Percentiles rank a stretch among this genome's conserved stretches.
Conservation (phyloP, 1,284 basidiomycete species). For the Trametes versicolor region DNA sequence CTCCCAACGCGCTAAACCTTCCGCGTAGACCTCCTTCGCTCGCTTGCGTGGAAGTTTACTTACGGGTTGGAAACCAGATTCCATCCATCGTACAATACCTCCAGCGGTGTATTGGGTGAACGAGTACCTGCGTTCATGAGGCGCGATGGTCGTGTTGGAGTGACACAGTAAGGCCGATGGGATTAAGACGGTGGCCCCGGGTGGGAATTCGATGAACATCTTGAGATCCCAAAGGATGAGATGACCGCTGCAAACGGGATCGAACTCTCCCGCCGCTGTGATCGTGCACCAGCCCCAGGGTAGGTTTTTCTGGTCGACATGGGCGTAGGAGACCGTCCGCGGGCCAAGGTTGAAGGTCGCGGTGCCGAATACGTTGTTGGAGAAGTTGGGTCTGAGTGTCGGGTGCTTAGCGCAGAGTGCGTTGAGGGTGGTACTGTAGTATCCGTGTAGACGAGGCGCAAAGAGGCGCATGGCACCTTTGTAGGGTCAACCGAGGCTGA, state of each 20-base stretch:
- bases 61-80: background rate
- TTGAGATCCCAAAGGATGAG: background rate
- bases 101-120: background rate
- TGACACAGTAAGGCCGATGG: background rate
- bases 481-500: too few species aligned
- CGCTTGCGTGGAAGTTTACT: too few species aligned
- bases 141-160: background rate
- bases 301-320: background rate
- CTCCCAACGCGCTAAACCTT: too few species aligned
- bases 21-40: too few species aligned
- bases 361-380: background rate
- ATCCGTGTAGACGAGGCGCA: too few species aligned
- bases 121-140: background rate
- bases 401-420: too few species aligned
- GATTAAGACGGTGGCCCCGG: background rate
- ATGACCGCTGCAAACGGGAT: background rate
- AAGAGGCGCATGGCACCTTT: too few species aligned
- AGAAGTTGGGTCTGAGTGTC: too few species aligned
- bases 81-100: slow-evolving; percentile 1
- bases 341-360: background rate
- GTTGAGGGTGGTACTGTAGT: too few species aligned
- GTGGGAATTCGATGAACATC: background rate
- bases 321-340: background rate
- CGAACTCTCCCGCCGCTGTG: background rate
- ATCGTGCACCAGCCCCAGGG: background rate